Base-by-base conservation (phyloP, 306 rosid species). In the Dalbergia oliveri region DNA sequence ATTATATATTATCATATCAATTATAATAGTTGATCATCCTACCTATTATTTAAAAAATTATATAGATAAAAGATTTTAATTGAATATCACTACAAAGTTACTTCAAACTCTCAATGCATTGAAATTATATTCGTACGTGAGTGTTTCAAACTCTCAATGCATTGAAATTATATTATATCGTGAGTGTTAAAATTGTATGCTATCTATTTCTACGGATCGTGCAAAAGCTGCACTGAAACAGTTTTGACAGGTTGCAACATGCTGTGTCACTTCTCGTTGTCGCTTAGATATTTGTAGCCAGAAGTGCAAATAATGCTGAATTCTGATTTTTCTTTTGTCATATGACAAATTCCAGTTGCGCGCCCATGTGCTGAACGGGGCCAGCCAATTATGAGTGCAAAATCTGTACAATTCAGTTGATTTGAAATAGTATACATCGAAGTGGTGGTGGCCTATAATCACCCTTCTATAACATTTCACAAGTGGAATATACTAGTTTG, bases 401-500 rank as follows among this genome's bases (percentile, higher is more conserved):
- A 56, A 16, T 44, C 47, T 44, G 63, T 18, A 51, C 35, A 35
- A 34, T 63, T 16, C 13, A 62, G 35, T 33, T 53, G 19, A 51
- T 64, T 37, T 14, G 49, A 39, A 58, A 3, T 10, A 6, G 58
- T 49, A 16, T 31, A 56, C 14, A 18, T 35, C 2, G 1, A 31
- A 50, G 7, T 45, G 69, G 54, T 54, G 41, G 56, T 58, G 67
- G 8, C 64, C 43, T 76, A 12, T 26, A 34, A 35, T 65, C 57
- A 76, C 53, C 15, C 2, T 51, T 51, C 65, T 19, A 18, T 51
- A 13, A 16, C 67, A 43, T 56, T 66, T 78, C 33, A n/a, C 59
- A 58, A 44, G 11, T 54, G 56, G 9, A 21, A 50, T 34, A 64
- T 66, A 66, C 10, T 19, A 35, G 9, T 12, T 37, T 45, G 35